phyloP scores from a whole-genome alignment of 106 monocot genomes.

The Dioscorea dumetorum region DNA sequence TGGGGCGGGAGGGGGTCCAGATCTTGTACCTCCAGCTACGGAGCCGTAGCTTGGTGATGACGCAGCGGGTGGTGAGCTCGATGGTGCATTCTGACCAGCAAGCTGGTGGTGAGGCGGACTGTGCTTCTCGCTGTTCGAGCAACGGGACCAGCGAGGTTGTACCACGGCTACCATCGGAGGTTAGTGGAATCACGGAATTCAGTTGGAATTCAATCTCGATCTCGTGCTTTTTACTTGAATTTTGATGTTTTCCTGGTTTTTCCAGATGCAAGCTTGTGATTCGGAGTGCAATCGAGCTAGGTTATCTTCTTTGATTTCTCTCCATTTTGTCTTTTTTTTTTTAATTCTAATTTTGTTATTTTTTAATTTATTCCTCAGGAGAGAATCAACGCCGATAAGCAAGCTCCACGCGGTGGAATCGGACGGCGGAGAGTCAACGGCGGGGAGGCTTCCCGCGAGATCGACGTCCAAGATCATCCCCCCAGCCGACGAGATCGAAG shows the following conservation, averaged over 20 bases:
- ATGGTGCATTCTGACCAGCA: not conserved
- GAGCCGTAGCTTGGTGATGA: slow-evolving; percentile 4
- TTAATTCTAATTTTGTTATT: not conserved
- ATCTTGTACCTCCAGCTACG: slow-evolving; percentile 13
- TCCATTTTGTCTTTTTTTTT: not conserved
- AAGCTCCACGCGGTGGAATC: not conserved
- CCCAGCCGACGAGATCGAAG: slow-evolving; percentile 55
- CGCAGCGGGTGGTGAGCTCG: slow-evolving; percentile 1
- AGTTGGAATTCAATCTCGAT: slow-evolving; percentile 6
- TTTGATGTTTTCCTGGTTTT: not conserved
- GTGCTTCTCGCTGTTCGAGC: slow-evolving; percentile 26
- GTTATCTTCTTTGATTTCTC: not conserved
- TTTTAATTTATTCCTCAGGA: slow-evolving; percentile 19
- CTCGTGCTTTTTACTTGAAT: not conserved
- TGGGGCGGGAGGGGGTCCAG: not conserved
- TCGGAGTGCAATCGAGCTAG: slow-evolving; percentile 22
- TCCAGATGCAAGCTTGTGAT: slow-evolving; percentile 3
- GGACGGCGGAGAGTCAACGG: slow-evolving; percentile 28
- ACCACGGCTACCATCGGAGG: slow-evolving; percentile 19
- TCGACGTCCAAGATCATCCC: slow-evolving; percentile 14
- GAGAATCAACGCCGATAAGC: slow-evolving; percentile 27
- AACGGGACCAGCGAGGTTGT: slow-evolving; percentile 14
- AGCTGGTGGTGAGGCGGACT: not conserved
- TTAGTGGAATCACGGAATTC: slow-evolving; percentile 14
- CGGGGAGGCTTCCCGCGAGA: not conserved